phyloP scores from a whole-genome alignment of 2,329 filamentous ascomycete species.

The Neoarthrinium moseri region DNA sequence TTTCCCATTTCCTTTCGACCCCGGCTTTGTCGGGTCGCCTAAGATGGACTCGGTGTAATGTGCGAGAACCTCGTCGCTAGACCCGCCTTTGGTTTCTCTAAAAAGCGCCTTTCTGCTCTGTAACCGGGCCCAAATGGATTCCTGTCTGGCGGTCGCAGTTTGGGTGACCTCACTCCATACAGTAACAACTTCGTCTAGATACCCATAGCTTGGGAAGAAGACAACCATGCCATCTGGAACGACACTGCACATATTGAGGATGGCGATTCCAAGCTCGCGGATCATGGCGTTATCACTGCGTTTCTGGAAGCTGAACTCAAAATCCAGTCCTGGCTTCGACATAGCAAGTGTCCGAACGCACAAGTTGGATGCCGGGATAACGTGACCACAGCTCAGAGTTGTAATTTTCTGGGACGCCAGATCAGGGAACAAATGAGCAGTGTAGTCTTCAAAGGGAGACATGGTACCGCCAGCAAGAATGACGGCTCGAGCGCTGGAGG shows the following conservation, averaged over 20 bases:
- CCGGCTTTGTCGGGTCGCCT: conserved; percentile 32
- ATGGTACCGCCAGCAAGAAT: conserved; percentile 94
- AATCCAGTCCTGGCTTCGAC: conserved; percentile 44
- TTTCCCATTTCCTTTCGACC: conserved; percentile 23
- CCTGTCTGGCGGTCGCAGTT: background rate
- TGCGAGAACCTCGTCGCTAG: conserved; percentile 68
- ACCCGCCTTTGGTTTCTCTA: conserved; percentile 50
- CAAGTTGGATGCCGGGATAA: conserved; percentile 81
- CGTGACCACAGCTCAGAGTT: conserved; percentile 90
- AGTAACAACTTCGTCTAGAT: conserved; percentile 71
- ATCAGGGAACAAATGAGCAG: conserved; percentile 79
- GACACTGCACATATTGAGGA: conserved; percentile 68
- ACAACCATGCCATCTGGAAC: conserved; percentile 89
- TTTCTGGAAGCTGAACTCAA: conserved; percentile 87
- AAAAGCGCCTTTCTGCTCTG: conserved; percentile 62
- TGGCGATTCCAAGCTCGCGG: conserved; percentile 68
- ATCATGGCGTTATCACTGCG: conserved; percentile 70
- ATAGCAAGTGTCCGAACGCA: conserved; percentile 70
- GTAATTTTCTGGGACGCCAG: conserved; percentile 62
- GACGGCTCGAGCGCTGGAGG: conserved; percentile 79
- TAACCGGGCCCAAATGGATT: conserved; percentile 58
- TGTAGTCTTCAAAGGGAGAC: conserved; percentile 94
- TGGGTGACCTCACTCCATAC: conserved; percentile 52
- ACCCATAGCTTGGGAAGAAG: conserved; percentile 95
- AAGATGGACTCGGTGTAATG: conserved; percentile 71